These are phyloP conservation scores for Epichloe sp. DNA, from an alignment of 2,329 filamentous ascomycete genomes.

Conservation along the genomic window DNA sequence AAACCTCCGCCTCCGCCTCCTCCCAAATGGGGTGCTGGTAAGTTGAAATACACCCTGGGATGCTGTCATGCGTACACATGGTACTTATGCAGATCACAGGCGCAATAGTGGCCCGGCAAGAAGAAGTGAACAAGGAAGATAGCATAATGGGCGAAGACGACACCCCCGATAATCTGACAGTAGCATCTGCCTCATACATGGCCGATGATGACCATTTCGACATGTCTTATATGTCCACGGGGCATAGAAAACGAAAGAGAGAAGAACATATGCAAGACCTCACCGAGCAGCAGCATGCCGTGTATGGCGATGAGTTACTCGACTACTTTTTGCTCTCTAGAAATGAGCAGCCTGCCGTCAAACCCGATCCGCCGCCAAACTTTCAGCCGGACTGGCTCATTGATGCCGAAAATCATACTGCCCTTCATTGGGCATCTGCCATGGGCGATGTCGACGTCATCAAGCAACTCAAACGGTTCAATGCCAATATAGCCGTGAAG, in stretches of 20 bases:
- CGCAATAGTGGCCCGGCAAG: slow-evolving; percentile 21
- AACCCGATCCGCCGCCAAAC: slow-evolving; percentile 67
- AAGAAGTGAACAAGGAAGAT: slow-evolving; percentile 53
- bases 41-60: slow-evolving; percentile 1
- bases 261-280: slow-evolving; percentile 48
- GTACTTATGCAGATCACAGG: slow-evolving; percentile 1
- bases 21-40: slow-evolving; percentile 38
- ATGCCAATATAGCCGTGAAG: slow-evolving; percentile 58
- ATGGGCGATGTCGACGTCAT: slow-evolving; percentile 95
- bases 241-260: slow-evolving; percentile 64
- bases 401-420: slow-evolving; percentile 83
- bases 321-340: slow-evolving; percentile 94
- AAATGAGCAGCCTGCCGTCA: slow-evolving; percentile 58
- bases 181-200: slow-evolving; percentile 74
- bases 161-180: slow-evolving; percentile 69
- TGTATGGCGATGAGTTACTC: slow-evolving; percentile 85
- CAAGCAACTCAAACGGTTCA: slow-evolving; percentile 70
- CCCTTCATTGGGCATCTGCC: slow-evolving; percentile 90
- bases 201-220: slow-evolving; percentile 72
- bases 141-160: slow-evolving; percentile 59
- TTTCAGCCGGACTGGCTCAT: slow-evolving; percentile 89
- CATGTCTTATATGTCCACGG: slow-evolving; percentile 48
- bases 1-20: slow-evolving; percentile 30
- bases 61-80: neutral
- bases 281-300: slow-evolving; percentile 70